A percentile compares a stretch with the other conserved stretches of the same genome.
Evolutionary conservation across 805 yeast genomes (phyloP).

Genomic region (Candida sonorensis): DNA sequence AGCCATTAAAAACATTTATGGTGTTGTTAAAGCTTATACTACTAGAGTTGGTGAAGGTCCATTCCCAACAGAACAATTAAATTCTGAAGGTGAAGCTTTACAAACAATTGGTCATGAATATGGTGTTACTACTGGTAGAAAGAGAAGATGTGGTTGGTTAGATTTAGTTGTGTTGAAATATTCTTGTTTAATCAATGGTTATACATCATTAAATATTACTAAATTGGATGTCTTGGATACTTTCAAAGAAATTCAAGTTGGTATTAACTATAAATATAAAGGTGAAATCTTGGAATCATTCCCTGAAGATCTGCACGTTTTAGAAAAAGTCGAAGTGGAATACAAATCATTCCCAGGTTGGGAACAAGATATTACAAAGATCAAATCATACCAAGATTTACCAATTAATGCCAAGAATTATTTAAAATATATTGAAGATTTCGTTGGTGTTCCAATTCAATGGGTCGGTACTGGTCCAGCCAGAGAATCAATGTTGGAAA

Average conservation of each 20-base stretch:
- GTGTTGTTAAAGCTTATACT: slow-evolving; percentile 98
- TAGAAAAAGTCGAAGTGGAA: slow-evolving; percentile 88
- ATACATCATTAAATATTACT: slow-evolving; percentile 90
- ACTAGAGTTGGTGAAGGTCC: slow-evolving; percentile 99
- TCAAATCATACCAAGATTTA: slow-evolving; percentile 65
- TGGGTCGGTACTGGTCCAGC: slow-evolving; percentile 99
- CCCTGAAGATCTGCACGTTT: slow-evolving; percentile 84
- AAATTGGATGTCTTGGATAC: slow-evolving; percentile 92
- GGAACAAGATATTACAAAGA: slow-evolving; percentile 73
- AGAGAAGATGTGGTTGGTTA: slow-evolving; percentile 99
- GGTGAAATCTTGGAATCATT: slow-evolving; percentile 72
- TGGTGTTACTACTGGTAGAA: slow-evolving; percentile 98
- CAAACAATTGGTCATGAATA: slow-evolving; percentile 91
- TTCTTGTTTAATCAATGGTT: slow-evolving; percentile 88
- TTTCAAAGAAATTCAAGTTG: slow-evolving; percentile 83
- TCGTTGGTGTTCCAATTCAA: slow-evolving; percentile 73
- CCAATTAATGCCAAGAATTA: slow-evolving; percentile 86
- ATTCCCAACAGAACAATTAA: slow-evolving; percentile 95
- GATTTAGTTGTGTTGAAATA: slow-evolving; percentile 92
- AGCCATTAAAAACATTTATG: slow-evolving; percentile 71
- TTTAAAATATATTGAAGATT: slow-evolving; percentile 80
- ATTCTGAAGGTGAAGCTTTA: slow-evolving; percentile 76
- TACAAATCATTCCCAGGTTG: slow-evolving; percentile 93
- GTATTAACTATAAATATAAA: slow-evolving; percentile 70
- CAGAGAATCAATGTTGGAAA: slow-evolving; percentile 84